These are phyloP conservation scores for Penicillium sumatraense DNA, from an alignment of 2,329 filamentous ascomycete genomes.

Conservation along the genomic window DNA sequence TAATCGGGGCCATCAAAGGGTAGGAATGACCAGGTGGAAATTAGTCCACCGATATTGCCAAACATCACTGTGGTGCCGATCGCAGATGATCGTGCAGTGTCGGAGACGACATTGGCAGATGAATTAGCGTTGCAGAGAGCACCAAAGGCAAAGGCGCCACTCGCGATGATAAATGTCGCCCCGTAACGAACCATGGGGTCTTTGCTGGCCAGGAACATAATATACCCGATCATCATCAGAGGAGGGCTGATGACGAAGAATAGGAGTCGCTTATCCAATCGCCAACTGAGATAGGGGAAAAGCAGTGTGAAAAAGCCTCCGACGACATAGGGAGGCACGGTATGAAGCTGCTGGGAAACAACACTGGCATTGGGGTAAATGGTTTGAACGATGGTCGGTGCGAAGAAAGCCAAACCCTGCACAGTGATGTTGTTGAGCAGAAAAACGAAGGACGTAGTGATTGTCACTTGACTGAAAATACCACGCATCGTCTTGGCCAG, in stretches of 20 bases:
- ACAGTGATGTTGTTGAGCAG: constrained; percentile 72
- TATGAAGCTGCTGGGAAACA: constrained; percentile 69
- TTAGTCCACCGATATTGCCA: constrained; percentile 72
- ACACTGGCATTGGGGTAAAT: constrained; percentile 66
- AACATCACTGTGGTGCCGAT: constrained; percentile 73
- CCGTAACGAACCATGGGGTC: constrained; percentile 64
- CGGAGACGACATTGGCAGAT: constrained; percentile 72
- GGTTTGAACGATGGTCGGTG: constrained; percentile 70
- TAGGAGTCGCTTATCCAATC: constrained; percentile 62
- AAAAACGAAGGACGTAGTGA: constrained; percentile 63
- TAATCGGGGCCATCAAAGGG: constrained; percentile 68
- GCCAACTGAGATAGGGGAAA: constrained; percentile 66
- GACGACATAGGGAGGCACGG: constrained; percentile 71
- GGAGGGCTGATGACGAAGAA: constrained; percentile 66
- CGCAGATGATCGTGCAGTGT: constrained; percentile 69
- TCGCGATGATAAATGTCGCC: constrained; percentile 71
- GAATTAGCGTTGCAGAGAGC: constrained; percentile 70
- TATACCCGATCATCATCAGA: constrained; percentile 70
- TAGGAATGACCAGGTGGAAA: constrained; percentile 69
- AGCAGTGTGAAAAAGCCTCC: constrained; percentile 69
- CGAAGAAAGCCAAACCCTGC: constrained; percentile 71
- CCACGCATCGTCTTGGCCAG: constrained; percentile 63
- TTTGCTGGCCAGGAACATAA: constrained; percentile 68
- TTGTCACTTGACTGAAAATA: constrained; percentile 66
- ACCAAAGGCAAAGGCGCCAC: constrained; percentile 66